Percentiles rank a stretch among this genome's conserved stretches.
phyloP scores from a whole-genome alignment of 1,139 yeast genomes.

The Yarrowia galli region DNA sequence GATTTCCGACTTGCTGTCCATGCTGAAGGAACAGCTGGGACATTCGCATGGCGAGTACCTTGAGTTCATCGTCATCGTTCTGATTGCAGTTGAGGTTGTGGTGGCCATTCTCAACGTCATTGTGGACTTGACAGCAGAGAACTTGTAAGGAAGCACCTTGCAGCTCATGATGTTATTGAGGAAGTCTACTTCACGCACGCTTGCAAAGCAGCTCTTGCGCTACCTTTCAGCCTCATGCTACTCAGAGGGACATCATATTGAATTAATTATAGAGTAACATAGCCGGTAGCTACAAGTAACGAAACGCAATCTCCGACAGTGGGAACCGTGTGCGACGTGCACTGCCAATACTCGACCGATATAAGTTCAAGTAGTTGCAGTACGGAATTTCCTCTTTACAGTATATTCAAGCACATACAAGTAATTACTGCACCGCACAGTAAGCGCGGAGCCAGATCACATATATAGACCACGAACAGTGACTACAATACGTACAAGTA shows the following conservation, averaged over 20 bases:
- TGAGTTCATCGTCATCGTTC: slow-evolving; percentile 89
- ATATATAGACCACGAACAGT: too few relatives aligned
- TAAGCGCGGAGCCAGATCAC: too few relatives aligned
- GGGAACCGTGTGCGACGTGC: neutral
- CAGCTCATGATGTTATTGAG: neutral
- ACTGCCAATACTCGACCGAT: too few relatives aligned
- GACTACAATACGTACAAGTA: too few relatives aligned
- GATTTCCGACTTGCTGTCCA: slow-evolving; percentile 87
- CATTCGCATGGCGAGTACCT: slow-evolving; percentile 86
- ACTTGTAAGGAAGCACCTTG: neutral
- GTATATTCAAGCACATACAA: too few relatives aligned
- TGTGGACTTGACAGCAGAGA: slow-evolving; percentile 35
- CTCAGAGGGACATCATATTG: neutral
- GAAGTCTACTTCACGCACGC: too few relatives aligned
- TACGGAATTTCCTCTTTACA: too few relatives aligned
- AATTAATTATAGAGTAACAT: slow-evolving; percentile 9
- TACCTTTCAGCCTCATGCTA: neutral
- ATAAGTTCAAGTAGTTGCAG: too few relatives aligned
- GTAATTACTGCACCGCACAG: too few relatives aligned
- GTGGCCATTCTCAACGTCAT: slow-evolving; percentile 81
- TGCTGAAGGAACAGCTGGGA: slow-evolving; percentile 96
- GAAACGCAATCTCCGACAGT: neutral
- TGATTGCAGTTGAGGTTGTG: slow-evolving; percentile 89
- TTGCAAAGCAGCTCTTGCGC: too few relatives aligned
- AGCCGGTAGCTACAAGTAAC: too few relatives aligned